Base-by-base conservation (phyloP, 2,329 filamentous ascomycete species). In the Stromatinia cepivora region DNA sequence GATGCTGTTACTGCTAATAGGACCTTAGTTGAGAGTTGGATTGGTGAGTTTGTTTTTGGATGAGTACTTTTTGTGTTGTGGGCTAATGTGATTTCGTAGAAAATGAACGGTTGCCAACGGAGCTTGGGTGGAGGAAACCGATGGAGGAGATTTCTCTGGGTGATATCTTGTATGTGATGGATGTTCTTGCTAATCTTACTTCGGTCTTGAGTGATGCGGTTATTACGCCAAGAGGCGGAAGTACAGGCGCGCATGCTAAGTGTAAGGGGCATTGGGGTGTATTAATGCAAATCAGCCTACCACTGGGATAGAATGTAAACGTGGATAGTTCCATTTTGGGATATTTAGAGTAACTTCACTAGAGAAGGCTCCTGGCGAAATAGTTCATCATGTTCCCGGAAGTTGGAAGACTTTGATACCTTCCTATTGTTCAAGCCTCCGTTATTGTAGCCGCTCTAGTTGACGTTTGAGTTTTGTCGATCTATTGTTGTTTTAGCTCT, bases 91-190 rank as follows among this genome's bases (percentile, higher is more conserved):
- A 28, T 7, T 2, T 62, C 9, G 28, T 28, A 67, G 65, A 67
- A 31, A 67, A 59, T 46, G 65, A 67, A 48, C 42, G 54, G 20
- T 45, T 67, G 6, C 65, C 54, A 4, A 52, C n/a, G 4, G 42
- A 50, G 22, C 15, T 67, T 17, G 64, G 53, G 28, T 67, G 65
- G 65, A 34, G n/a, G 1, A 59, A 25, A 22, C 54, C 54, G 9
- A 3, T 4, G 4, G 42, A 67, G 54, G 65, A 59, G 4, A 1
- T 67, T 6, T 22, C 42, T 4, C 17, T 67, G 28, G 20, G 6
- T 5, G 65, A 67, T 25, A 61, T 67, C 39, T 3, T 6, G 3
- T 36, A 20, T 8, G n/a, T 67, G 31, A 59, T 42, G 2, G 10
- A 2, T 3, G 17, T 22, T 11, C 42, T 67, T 11, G 42, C 42